Base-by-base conservation (phyloP, 345 rosid species). In the Melaleuca alternifolia region DNA sequence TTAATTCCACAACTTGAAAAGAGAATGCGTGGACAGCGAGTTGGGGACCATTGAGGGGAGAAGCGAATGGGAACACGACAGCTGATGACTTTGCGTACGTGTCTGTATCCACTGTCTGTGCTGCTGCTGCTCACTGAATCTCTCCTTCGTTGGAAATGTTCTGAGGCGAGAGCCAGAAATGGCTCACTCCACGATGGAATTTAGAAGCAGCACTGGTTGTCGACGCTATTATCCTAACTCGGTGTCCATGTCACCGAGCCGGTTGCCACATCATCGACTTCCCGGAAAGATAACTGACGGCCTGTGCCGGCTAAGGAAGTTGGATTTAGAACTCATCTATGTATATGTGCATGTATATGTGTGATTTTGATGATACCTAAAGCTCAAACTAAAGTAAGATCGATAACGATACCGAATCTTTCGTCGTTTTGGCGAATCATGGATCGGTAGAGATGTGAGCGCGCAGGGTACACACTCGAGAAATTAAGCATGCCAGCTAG, bases 351-450 rank as follows among this genome's bases (percentile, higher is more conserved):
- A 41, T 16, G 4, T 14, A 30, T 30, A 28, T 8, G 30, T 30
- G 14, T 10, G 9, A 10, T 65, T 65, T 30, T 2, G 6, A 16
- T 65, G 16, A 16, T 65, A 37, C 77, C 46, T 7, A 65, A 30
- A 33, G 46, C 23, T 65, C 46, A 1, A 15, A 11, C 76, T 30
- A 30, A 44, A 65, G 23, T 16, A 65, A 33, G 23, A 16, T 8
- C 1, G 3, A 8, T 16, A 16, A 16, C 44, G 8, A 6, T 4
- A n/a, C 16, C 33, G 0, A n/a, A 2, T 41, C 4, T 41, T 41
- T n/a, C n/a, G 33, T 65, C 46, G 7, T 65, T 18, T 16, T 1
- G 48, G 48, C 12, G 11, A 71, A 18, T 33, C 79, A 9, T 0
- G 24, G 24, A 71, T 7, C 3, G 0, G 6, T 33, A 8, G 0